Base-by-base conservation (phyloP, 305 asterid genomes). In the Rubia balearica region DNA sequence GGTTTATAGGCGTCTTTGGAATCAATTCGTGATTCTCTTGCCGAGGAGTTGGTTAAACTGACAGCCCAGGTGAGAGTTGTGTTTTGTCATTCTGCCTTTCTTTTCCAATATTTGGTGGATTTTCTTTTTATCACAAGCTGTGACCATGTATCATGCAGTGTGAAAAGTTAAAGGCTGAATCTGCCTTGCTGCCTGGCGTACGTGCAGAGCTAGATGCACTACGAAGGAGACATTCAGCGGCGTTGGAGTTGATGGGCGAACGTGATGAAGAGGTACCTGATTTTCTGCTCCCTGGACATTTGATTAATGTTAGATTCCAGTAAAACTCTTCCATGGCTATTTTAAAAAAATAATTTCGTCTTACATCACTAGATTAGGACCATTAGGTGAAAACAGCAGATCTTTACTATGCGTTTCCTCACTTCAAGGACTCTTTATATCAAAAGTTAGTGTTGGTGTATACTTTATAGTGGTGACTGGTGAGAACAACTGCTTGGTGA, bases 241-340 rank as follows among this genome's bases (percentile, higher is more conserved):
- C 99, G 48, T 81, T 94, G 68, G 99, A 94, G 80, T 83, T 94
- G 85, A 94, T 94, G 99, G 99, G 98, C 56, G 99, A 94, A 85
- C 97, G 97, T n/a, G 99, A 94, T 79, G 99, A 94, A 76, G 99
- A 94, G 98, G 99, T 94, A 89, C 51, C 33, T 61, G 5, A 63
- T 55, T 72, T n/a, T 22, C 48, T 30, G 30, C n/a, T 72, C 42
- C 56, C 27, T 51, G 40, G 5, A 49, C 38, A 46, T 61, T 13
- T 13, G 43, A 40, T 7, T 41, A 61, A 71, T 24, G 22, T 46
- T 61, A 4, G 6, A 30, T 67, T 48, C 46, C 24, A 30, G 33
- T 10, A 0, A 9, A 67, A 67, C 53, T 33, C 27, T 67, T 30
- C 46, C 17, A 38, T 21, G 51, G 45, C 30, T 67, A 48, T 48